Percentiles rank a stretch among this genome's conserved stretches.
These are phyloP conservation scores for Metarhizium brunneum DNA, from an alignment of 2,329 filamentous ascomycete genomes.

Conservation along the genomic window DNA sequence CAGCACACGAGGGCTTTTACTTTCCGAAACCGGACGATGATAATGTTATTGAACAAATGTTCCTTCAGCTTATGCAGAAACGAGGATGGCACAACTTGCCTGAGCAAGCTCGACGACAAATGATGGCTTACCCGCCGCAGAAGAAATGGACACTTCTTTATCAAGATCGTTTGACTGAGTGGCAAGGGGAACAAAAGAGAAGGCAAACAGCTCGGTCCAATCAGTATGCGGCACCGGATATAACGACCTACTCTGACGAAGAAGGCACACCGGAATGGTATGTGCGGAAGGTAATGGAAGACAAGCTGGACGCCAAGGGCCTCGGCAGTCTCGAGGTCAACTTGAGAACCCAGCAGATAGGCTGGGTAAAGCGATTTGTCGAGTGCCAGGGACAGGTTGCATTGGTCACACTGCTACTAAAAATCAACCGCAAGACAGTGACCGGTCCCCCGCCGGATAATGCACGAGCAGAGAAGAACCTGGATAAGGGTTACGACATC, in stretches of 20 bases:
- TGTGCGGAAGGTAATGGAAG: conserved; percentile 93
- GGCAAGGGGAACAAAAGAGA: conserved; percentile 89
- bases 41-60: conserved; percentile 80
- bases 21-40: conserved; percentile 72
- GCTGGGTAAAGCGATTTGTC: conserved; percentile 93
- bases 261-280: conserved; percentile 98
- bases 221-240: conserved; percentile 58
- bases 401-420: conserved; percentile 83
- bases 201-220: conserved; percentile 64
- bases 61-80: conserved; percentile 91
- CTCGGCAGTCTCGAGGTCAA: conserved; percentile 91
- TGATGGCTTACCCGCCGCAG: conserved; percentile 85
- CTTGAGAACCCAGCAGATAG: conserved; percentile 89
- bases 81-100: conserved; percentile 95
- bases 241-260: conserved; percentile 76
- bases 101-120: conserved; percentile 87
- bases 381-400: conserved; percentile 97
- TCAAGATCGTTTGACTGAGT: conserved; percentile 87
- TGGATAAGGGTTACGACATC: conserved; percentile 92
- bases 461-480: conserved; percentile 59
- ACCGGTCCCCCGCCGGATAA: conserved; percentile 58
- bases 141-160: conserved; percentile 98
- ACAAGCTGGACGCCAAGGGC: conserved; percentile 83
- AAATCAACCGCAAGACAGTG: conserved; percentile 82
- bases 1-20: conserved; percentile 42